A percentile compares a stretch with the other conserved stretches of the same genome.
phyloP scores from a whole-genome alignment of 2,329 filamentous ascomycete genomes.

The Claviceps purpurea region DNA sequence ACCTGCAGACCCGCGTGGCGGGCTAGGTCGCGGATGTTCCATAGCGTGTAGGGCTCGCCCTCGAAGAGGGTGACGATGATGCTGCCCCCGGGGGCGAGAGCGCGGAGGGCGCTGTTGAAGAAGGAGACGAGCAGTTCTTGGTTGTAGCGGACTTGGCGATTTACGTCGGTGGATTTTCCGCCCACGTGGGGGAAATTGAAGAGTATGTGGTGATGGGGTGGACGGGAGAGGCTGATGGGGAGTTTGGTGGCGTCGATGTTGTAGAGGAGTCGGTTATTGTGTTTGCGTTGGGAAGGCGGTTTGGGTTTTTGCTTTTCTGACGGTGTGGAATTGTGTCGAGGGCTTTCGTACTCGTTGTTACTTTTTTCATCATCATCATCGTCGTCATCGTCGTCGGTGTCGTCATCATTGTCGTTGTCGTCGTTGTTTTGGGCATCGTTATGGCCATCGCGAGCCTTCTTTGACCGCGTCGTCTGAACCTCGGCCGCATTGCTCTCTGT shows the following conservation, averaged over 20 bases:
- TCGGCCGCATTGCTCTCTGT: constrained; percentile 5
- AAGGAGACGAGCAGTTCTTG: constrained; percentile 63
- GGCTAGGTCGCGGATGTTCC: constrained; percentile 83
- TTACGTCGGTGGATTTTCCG: constrained; percentile 82
- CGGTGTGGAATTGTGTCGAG: not conserved
- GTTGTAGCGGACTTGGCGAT: constrained; percentile 86
- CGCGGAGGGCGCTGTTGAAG: constrained; percentile 39
- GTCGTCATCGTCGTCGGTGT: not conserved
- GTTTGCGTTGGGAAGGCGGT: constrained; percentile 7
- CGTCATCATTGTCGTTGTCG: not conserved
- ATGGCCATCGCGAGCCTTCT: not conserved
- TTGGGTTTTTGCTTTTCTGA: not conserved
- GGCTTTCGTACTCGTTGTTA: not conserved
- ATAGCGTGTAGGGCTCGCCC: constrained; percentile 84
- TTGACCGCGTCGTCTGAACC: not conserved
- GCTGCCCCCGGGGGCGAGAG: constrained; percentile 33
- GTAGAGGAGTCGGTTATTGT: constrained; percentile 11
- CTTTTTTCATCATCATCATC: not conserved
- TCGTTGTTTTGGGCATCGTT: not conserved
- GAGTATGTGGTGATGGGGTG: constrained; percentile 59
- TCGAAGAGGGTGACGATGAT: constrained; percentile 86
- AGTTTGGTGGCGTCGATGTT: constrained; percentile 18
- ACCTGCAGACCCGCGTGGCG: constrained; percentile 63
- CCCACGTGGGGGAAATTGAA: constrained; percentile 98
- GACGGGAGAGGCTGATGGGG: constrained; percentile 38